Evolutionary conservation across 768 basidiomycete species (phyloP).

Genomic region (Podaxis sp.): DNA sequence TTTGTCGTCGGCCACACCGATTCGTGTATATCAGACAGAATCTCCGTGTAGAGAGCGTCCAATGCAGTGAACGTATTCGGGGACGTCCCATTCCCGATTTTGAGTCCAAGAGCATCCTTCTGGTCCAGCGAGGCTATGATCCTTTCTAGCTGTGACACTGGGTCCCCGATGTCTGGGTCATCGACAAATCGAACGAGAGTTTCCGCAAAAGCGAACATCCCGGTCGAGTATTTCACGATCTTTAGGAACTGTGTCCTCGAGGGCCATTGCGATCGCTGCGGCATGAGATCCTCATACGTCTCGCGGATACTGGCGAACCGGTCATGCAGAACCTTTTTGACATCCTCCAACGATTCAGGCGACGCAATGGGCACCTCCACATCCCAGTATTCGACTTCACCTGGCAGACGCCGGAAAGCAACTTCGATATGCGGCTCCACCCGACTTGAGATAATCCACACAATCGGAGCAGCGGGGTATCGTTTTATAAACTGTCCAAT

Average conservation of each 20-base stretch:
- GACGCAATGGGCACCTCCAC: not conserved
- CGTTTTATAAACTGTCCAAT: not conserved
- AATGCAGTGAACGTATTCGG: not conserved
- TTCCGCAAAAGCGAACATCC: not conserved
- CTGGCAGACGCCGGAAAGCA: not conserved
- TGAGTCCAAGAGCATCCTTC: not conserved
- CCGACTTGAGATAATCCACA: not conserved
- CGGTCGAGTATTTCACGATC: not conserved
- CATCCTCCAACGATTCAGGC: not conserved
- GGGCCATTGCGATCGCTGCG: not conserved
- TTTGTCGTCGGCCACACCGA: not conserved
- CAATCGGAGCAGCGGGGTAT: not conserved
- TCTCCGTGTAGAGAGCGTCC: not conserved
- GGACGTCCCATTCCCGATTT: not conserved
- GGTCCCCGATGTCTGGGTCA: not conserved
- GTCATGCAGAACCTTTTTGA: not conserved
- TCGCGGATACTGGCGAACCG: not conserved
- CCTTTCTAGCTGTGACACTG: not conserved
- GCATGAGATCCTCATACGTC: not conserved
- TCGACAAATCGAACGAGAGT: not conserved
- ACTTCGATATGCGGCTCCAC: not conserved
- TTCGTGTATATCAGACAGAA: not conserved
- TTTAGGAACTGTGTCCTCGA: not conserved
- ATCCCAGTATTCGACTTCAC: not conserved
- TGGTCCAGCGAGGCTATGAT: not conserved